Conservation (phyloP, 306 rosid genomes). For the Urtica urens region DNA sequence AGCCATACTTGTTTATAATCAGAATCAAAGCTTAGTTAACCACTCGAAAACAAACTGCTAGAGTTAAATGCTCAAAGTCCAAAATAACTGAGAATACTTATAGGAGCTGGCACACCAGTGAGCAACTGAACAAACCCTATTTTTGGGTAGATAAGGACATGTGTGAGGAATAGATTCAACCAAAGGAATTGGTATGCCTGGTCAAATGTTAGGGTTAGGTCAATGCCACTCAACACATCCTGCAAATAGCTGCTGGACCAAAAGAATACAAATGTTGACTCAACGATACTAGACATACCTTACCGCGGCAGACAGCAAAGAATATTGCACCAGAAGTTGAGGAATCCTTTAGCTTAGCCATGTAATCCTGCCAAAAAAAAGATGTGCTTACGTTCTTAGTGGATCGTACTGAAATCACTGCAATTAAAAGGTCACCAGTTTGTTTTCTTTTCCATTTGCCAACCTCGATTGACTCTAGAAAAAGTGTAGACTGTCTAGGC, state of each 20-base stretch:
- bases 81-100: background rate
- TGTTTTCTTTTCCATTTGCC: too few species aligned
- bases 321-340: conserved; percentile 83
- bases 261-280: conserved; percentile 7
- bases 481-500: conserved; percentile 81
- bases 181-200: background rate
- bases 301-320: conserved; percentile 95
- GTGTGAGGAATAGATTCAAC: too few species aligned
- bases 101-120: background rate
- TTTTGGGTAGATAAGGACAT: conserved; percentile 1
- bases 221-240: too few species aligned
- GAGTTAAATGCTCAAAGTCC: background rate
- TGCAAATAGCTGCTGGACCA: conserved; percentile 13
- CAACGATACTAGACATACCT: conserved; percentile 40
- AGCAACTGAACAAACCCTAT: background rate
- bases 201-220: too few species aligned
- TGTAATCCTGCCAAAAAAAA: conserved; percentile 55
- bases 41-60: too few species aligned
- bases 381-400: too few species aligned
- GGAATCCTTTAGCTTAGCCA: conserved; percentile 65
- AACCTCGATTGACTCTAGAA: conserved; percentile 75
- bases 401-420: too few species aligned
- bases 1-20: background rate
- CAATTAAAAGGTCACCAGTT: too few species aligned
- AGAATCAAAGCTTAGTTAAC: background rate